These are phyloP conservation scores for Discostella stelligera DNA, from an alignment of 352 stramenopile genomes.

Conservation along the genomic window DNA sequence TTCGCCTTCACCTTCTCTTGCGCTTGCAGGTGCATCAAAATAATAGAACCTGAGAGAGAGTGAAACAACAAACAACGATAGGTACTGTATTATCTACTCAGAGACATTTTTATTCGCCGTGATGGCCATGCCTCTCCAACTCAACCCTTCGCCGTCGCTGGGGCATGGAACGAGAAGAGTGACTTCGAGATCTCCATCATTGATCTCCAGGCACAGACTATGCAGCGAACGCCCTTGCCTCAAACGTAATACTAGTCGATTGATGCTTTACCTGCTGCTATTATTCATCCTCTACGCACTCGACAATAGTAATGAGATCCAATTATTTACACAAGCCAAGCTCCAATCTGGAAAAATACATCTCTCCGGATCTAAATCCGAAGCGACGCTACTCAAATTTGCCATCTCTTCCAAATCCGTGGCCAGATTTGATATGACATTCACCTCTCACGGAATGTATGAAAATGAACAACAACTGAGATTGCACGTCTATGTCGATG, in stretches of 20 bases:
- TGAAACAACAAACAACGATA: too few species aligned
- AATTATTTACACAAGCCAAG: slow-evolving; percentile 26
- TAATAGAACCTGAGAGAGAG: too few species aligned
- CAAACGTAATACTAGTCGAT: not conserved
- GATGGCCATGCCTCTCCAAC: too few species aligned
- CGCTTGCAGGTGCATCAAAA: too few species aligned
- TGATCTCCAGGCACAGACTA: too few species aligned
- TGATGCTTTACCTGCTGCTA: not conserved
- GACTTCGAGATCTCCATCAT: not conserved
- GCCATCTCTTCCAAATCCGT: slow-evolving; percentile 51
- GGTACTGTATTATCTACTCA: too few species aligned
- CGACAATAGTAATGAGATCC: not conserved
- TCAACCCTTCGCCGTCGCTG: not conserved
- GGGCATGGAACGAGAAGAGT: not conserved
- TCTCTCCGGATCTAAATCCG: slow-evolving; percentile 65
- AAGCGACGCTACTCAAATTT: slow-evolving; percentile 75
- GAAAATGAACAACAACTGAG: slow-evolving; percentile 58
- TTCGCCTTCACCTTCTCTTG: too few species aligned
- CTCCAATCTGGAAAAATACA: slow-evolving; percentile 53
- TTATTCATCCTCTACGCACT: not conserved
- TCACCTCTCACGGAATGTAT: slow-evolving; percentile 68
- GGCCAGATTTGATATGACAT: slow-evolving; percentile 51
- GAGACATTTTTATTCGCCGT: too few species aligned
- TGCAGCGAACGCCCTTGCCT: too few species aligned
- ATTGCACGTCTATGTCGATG: slow-evolving; percentile 63